A percentile compares a stretch with the other conserved stretches of the same genome.
Evolutionary conservation across 1,139 yeast species (phyloP).

Genomic region (Yamadazyma trypodendri): DNA sequence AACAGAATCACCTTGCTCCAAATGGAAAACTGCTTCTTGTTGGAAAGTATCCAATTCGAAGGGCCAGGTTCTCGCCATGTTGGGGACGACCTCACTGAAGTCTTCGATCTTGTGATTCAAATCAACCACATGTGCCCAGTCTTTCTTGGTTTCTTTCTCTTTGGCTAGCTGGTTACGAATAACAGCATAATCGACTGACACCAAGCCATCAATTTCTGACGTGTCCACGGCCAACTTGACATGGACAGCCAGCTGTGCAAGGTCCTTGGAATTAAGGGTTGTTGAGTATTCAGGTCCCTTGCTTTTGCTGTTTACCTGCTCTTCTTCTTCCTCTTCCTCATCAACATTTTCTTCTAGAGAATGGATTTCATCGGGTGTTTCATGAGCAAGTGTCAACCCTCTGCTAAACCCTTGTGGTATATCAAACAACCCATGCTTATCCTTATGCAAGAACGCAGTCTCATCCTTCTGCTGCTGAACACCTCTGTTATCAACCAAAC

Average conservation of each 20-base stretch:
- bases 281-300: neutral
- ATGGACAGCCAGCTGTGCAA: neutral
- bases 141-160: conserved; percentile 43
- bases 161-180: conserved; percentile 26
- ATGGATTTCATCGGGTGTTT: conserved; percentile 16
- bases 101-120: conserved; percentile 79
- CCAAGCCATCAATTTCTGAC: conserved; percentile 65
- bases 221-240: conserved; percentile 27
- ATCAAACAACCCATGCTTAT: conserved; percentile 73
- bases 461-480: conserved; percentile 28
- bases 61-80: conserved; percentile 92
- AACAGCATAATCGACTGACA: conserved; percentile 59
- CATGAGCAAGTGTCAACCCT: conserved; percentile 47
- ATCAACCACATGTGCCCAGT: conserved; percentile 97
- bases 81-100: conserved; percentile 84
- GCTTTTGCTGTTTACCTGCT: conserved; percentile 1
- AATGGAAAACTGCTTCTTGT: conserved; percentile 93
- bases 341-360: conserved; percentile 7
- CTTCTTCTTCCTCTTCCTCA: conserved; percentile 12
- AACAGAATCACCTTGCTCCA: conserved; percentile 96
- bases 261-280: neutral
- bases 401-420: conserved; percentile 79
- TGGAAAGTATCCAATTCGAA: conserved; percentile 93
- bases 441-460: conserved; percentile 57
- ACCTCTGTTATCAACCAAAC: conserved; percentile 46